Percentiles rank a stretch among this genome's conserved stretches.
Conservation (phyloP, 306 rosid genomes). For the Oxytropis ochrocephala region DNA sequence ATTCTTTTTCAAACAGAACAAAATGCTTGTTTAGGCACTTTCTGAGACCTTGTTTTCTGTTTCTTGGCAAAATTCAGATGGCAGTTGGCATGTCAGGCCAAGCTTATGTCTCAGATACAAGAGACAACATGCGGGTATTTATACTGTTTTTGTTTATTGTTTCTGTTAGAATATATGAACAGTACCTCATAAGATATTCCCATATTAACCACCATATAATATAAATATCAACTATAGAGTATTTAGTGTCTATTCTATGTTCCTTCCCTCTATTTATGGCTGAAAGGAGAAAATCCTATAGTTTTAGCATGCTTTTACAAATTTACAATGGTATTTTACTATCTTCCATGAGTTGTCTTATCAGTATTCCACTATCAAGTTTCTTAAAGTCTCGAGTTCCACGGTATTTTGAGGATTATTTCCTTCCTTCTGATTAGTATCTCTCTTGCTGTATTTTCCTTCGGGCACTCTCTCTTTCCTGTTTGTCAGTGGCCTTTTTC, state of each 20-base stretch:
- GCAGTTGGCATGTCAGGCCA: slow-evolving; percentile 91
- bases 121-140: slow-evolving; percentile 86
- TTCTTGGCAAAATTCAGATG: slow-evolving; percentile 64
- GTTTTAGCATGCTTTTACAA: not conserved
- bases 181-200: not conserved
- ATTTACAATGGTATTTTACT: not conserved
- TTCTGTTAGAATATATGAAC: not conserved
- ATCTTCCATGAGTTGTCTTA: not conserved
- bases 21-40: slow-evolving; percentile 8
- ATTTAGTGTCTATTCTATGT: not conserved
- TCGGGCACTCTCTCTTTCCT: not conserved
- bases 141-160: not conserved
- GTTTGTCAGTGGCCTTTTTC: not conserved
- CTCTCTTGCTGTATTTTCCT: not conserved
- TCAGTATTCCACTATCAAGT: not conserved
- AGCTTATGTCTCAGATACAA: slow-evolving; percentile 56
- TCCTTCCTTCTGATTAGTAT: not conserved
- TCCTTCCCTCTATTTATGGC: not conserved
- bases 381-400: not conserved
- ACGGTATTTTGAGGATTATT: not conserved
- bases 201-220: not conserved
- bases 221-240: not conserved
- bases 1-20: not conserved
- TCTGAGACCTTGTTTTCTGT: slow-evolving; percentile 22
- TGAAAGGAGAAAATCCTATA: not conserved